These are phyloP conservation scores for Solanum raphanifolium DNA, from an alignment of 257 asterid genomes.

Conservation along the genomic window DNA sequence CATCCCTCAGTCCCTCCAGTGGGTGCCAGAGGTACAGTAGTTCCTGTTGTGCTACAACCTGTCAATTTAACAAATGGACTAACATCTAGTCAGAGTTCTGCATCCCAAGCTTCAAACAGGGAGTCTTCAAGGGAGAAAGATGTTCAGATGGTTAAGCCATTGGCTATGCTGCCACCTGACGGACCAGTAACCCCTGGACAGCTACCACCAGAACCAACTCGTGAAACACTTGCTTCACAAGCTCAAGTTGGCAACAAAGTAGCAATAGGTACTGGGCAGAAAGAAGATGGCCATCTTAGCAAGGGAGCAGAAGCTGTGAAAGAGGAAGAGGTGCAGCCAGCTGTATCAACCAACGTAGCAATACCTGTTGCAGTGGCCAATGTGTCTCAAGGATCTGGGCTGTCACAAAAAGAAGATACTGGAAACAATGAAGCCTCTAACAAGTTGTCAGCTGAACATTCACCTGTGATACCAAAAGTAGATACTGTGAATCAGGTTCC, in stretches of 20 bases:
- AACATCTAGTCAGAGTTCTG: slow-evolving; percentile 11
- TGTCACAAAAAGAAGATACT: slow-evolving; percentile 28
- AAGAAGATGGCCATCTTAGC: slow-evolving; percentile 12
- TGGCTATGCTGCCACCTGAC: slow-evolving; percentile 58
- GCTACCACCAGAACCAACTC: slow-evolving; percentile 18
- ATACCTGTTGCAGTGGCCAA: slow-evolving; percentile 8
- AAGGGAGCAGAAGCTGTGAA: slow-evolving; percentile 14
- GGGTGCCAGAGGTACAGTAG: slow-evolving; percentile 48
- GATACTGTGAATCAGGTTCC: slow-evolving; percentile 4
- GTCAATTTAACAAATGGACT: slow-evolving; percentile 24
- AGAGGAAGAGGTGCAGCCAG: slow-evolving; percentile 20
- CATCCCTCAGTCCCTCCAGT: slow-evolving; percentile 39
- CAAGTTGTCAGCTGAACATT: slow-evolving; percentile 31
- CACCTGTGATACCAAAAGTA: slow-evolving; percentile 16
- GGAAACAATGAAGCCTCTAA: slow-evolving; percentile 4
- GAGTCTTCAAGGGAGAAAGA: slow-evolving; percentile 39
- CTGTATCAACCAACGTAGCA: slow-evolving; percentile 16
- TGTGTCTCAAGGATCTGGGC: slow-evolving; percentile 32
- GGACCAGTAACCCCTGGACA: slow-evolving; percentile 38
- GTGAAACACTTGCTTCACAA: slow-evolving; percentile 10
- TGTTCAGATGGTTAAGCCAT: slow-evolving; percentile 53
- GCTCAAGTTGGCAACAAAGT: slow-evolving; percentile 23
- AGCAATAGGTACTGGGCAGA: slow-evolving; percentile 15
- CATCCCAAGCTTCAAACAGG: slow-evolving; percentile 14
- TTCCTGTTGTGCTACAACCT: slow-evolving; percentile 60